These are phyloP conservation scores for Amphicarpaea edgeworthii DNA, from an alignment of 306 rosid genomes.

Conservation along the genomic window DNA sequence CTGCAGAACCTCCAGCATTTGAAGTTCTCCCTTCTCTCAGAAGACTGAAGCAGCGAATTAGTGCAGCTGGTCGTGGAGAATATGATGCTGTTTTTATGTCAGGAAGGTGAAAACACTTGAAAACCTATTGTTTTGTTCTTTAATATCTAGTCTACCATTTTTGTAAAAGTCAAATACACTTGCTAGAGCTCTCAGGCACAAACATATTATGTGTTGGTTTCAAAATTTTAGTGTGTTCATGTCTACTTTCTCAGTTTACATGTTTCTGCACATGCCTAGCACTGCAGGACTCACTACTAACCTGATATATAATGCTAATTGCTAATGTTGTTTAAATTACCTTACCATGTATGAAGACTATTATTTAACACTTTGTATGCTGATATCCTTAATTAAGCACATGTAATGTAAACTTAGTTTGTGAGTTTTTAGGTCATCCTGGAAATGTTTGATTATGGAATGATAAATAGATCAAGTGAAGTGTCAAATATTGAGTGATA, in stretches of 20 bases:
- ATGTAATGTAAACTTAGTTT: not conserved
- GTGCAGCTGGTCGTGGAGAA: constrained; percentile 85
- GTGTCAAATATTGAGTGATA: not conserved
- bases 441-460: not conserved
- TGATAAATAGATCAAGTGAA: not conserved
- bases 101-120: constrained; percentile 70
- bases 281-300: not conserved
- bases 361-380: not conserved
- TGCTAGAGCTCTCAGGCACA: constrained; percentile 18
- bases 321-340: constrained; percentile 1
- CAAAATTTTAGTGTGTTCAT: not conserved
- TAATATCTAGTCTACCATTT: constrained; percentile 22
- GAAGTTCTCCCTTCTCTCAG: constrained; percentile 96
- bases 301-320: constrained; percentile 17
- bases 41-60: constrained; percentile 82
- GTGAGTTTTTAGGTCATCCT: not conserved
- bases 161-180: constrained; percentile 1
- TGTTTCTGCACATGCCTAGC: constrained; percentile 10
- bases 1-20: constrained; percentile 90
- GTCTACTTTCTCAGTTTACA: not conserved
- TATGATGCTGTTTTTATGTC: constrained; percentile 95
- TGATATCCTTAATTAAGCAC: not conserved
- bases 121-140: constrained; percentile 32
- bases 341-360: not conserved
- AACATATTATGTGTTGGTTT: not conserved